Percentiles rank a stretch among this genome's conserved stretches.
Conservation (phyloP, 257 asterid species). For the Leptodermis oblonga region DNA sequence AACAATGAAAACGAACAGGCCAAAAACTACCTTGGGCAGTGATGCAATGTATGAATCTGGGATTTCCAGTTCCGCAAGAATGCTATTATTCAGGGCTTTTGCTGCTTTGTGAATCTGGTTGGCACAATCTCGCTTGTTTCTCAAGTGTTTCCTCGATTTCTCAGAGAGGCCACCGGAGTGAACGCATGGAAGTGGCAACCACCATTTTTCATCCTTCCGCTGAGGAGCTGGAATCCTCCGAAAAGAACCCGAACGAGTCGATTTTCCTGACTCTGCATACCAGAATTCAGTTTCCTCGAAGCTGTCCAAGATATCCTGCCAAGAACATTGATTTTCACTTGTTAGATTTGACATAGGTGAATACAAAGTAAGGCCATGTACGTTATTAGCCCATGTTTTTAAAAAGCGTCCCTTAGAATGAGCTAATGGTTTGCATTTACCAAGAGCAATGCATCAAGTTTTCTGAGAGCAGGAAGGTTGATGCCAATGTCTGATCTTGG, state of each 20-base stretch:
- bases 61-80: slow-evolving; percentile 77
- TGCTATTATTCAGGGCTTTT: slow-evolving; percentile 67
- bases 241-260: slow-evolving; percentile 67
- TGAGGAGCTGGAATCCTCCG: slow-evolving; percentile 61
- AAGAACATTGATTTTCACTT: neutral
- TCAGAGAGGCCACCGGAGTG: slow-evolving; percentile 62
- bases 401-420: neutral
- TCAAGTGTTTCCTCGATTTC: slow-evolving; percentile 49
- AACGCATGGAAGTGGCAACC: slow-evolving; percentile 85
- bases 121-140: slow-evolving; percentile 62
- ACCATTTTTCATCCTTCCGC: slow-evolving; percentile 77
- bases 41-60: slow-evolving; percentile 77
- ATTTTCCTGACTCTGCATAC: slow-evolving; percentile 73
- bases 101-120: slow-evolving; percentile 93
- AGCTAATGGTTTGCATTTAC: slow-evolving; percentile 39
- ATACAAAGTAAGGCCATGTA: neutral
- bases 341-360: neutral
- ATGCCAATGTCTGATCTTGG: slow-evolving; percentile 77
- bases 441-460: slow-evolving; percentile 78
- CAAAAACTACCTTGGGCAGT: slow-evolving; percentile 77
- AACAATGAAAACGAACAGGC: too few relatives aligned
- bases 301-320: slow-evolving; percentile 72
- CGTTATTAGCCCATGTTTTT: neutral
- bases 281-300: slow-evolving; percentile 74
- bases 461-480: slow-evolving; percentile 76